Base-by-base conservation (phyloP, 257 asterid species). In the Capsicum rhomboideum region DNA sequence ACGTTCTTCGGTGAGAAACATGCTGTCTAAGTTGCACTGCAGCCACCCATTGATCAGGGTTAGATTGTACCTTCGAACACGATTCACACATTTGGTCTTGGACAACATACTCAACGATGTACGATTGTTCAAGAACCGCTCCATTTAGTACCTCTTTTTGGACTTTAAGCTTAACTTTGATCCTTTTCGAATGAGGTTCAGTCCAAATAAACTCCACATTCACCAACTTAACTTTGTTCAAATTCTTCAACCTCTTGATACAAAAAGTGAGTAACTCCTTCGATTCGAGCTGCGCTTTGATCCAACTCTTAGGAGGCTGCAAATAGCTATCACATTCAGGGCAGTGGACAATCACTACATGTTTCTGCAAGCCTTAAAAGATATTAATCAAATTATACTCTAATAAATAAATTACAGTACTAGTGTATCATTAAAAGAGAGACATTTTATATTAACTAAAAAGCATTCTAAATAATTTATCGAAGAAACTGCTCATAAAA, bases 11-110 rank as follows among this genome's bases (percentile, higher is more conserved):
- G 82, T 91, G 95, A 85, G 93, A 84, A 50, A 90, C 92, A 17
- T 91, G 93, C 80, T 90, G 94, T 46, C 94, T 82, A 44, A 90
- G 85, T 23, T 91, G 94, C 56, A 91, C 94, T 1, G 90, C 91
- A 58, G 93, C 93, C 8, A 91, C 88, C 94, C 94, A 91, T 67
- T 90, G 93, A 83, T 91, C 94, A 11, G 94, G 94, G 78, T 91
- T 91, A 31, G 90, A 92, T 28, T 85, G 87, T 63, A 85, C 91
- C 85, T 87, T 85, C 5, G 91, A 77, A 84, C 94, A 91, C 82
- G 90, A 64, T 56, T 90, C 93, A 49, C 94, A 91, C 90, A 91
- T 77, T 83, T 90, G 93, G 64, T 87, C 93, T 67, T 89, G 90
- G 53, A 90, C 93, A 6, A 86, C 88, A 61, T 85, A 91, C 85